Base-by-base conservation (phyloP, 306 rosid genomes). In the Hylodesmum podocarpum region DNA sequence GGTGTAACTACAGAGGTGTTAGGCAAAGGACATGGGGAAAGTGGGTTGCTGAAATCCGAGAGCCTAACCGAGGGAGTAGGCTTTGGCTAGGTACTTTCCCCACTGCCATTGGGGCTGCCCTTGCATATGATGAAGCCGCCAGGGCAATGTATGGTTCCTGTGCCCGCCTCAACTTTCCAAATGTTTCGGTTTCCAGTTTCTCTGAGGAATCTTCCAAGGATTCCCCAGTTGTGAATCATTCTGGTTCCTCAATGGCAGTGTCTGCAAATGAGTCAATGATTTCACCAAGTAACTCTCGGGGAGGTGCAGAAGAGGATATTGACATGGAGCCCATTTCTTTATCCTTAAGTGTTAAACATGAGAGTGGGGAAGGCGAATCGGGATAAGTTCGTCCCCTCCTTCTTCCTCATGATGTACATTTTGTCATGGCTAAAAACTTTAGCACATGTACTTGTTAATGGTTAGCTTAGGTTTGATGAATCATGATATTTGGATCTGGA, bases 11-110 rank as follows among this genome's bases (percentile, higher is more conserved):
- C 85, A 79, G 98, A 80, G 98, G 98, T 46, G 98, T 93, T 19
- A 86, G 98, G 87, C 97, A 93, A 70, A 91, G 96, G 83, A 91
- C 97, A 13, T 93, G 98, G 98, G 93, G 98, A 40, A 93, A 93
- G 76, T 93, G 97, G 98, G 97, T 93, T 80, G 86, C 96, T 9
- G 97, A 91, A 76, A 93, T 93, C 46, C 82, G 98, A 27, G 86
- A 89, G 69, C 97, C 98, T 3, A 93, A 91, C 49, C 75, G 85
- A 78, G 97, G 97, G 31, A 87, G 71, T n/a, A 86, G 93, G 83
- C 89, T 93, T 16, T 91, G 97, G 96, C 84, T 89, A 14, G 98
- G 96, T 64, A 91, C 98, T 28, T 93, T 89, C 62, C 36, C 89
- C 3, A 84, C 97, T 4, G 92, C 97, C 66, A 89, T 91, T 81